Conservation (phyloP, 176 grass and related monocot species). For the Eleusine coracana region DNA sequence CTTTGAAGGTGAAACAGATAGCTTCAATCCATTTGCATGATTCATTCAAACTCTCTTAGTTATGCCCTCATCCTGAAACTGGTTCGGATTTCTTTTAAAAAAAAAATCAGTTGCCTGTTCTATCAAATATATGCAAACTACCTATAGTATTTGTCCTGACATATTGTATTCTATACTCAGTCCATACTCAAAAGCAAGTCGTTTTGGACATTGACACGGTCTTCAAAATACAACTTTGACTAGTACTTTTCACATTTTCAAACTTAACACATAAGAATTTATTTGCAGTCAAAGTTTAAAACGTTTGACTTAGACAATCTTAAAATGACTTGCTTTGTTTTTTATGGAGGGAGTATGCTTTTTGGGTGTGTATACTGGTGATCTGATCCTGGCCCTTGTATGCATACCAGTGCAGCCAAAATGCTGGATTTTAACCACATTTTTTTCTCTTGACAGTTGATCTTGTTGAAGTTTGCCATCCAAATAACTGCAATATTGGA, state of each 20-base stretch:
- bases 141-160: background rate
- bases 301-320: too few relatives aligned
- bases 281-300: too few relatives aligned
- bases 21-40: background rate
- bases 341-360: background rate
- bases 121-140: constrained; percentile 8
- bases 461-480: constrained; percentile 92
- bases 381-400: background rate
- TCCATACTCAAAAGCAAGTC: too few relatives aligned
- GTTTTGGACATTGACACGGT: too few relatives aligned
- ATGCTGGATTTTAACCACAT: background rate
- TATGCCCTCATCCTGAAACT: constrained; percentile 1
- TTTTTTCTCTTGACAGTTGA: constrained; percentile 58
- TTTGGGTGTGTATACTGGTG: background rate
- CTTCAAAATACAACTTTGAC: too few relatives aligned
- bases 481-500: constrained; percentile 82
- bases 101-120: background rate
- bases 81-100: background rate
- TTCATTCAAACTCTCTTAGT: background rate
- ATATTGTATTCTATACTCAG: background rate
- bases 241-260: too few relatives aligned
- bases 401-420: background rate
- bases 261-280: too few relatives aligned
- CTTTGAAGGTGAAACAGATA: constrained; percentile 72
- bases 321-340: too few relatives aligned